A percentile compares a stretch with the other conserved stretches of the same genome.
Evolutionary conservation across 345 rosid species (phyloP).

Genomic region (Rubroshorea leprosula): DNA sequence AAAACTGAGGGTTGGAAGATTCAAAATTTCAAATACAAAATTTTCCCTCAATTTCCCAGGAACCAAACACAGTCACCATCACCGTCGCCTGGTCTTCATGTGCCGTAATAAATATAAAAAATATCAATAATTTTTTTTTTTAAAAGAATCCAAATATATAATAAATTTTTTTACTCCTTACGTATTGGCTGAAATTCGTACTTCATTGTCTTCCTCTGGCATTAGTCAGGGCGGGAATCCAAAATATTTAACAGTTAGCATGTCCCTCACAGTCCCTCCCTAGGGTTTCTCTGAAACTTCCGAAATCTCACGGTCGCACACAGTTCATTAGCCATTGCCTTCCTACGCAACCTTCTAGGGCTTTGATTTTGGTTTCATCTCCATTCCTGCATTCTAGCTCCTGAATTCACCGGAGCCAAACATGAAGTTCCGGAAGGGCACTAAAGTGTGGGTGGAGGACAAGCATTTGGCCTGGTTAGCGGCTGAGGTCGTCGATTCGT

Average conservation of each 20-base stretch:
- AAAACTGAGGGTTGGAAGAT: too few species aligned
- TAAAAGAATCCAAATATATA: too few species aligned
- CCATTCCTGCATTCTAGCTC: slow-evolving; percentile 13
- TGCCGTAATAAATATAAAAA: too few species aligned
- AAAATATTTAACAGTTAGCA: slow-evolving; percentile 7
- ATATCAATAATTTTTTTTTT: too few species aligned
- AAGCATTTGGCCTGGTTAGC: slow-evolving; percentile 74
- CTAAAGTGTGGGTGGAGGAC: slow-evolving; percentile 86
- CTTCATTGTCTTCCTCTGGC: slow-evolving; percentile 5
- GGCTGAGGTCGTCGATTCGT: slow-evolving; percentile 51
- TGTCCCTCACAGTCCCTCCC: neutral
- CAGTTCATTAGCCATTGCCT: neutral
- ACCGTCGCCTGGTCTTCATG: too few species aligned
- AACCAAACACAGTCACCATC: neutral
- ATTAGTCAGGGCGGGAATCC: slow-evolving; percentile 55
- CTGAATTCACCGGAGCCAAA: slow-evolving; percentile 26
- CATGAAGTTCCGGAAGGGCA: slow-evolving; percentile 58
- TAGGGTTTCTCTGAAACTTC: slow-evolving; percentile 18
- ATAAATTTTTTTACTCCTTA: slow-evolving; percentile 1
- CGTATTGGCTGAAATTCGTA: slow-evolving; percentile 21
- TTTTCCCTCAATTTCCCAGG: neutral
- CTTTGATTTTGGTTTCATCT: slow-evolving; percentile 7
- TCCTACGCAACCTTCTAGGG: too few species aligned
- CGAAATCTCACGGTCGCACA: slow-evolving; percentile 12
- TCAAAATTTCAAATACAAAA: neutral